phyloP scores from a whole-genome alignment of 441 rosid species.

The Adansonia madagascariensis region DNA sequence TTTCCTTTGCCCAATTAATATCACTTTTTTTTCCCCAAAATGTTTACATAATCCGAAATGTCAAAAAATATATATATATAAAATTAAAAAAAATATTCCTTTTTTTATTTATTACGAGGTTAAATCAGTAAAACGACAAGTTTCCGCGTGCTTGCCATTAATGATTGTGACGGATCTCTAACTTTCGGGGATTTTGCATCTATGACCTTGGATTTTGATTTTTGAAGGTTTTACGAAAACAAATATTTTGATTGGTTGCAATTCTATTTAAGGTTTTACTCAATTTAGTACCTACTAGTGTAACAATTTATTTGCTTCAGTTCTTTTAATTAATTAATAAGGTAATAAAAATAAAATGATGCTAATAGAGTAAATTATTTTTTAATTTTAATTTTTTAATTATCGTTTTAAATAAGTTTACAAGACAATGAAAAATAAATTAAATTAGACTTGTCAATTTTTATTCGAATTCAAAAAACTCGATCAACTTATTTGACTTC shows the following conservation, averaged over 20 bases:
- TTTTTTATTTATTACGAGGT: constrained; percentile 6
- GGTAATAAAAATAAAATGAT: background rate
- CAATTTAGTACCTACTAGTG: background rate
- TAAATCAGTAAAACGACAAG: constrained; percentile 42
- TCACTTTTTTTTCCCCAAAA: too few species aligned
- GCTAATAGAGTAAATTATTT: background rate
- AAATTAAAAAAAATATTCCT: too few species aligned
- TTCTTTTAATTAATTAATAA: background rate
- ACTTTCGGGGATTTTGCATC: constrained; percentile 16
- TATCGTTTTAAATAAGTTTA: too few species aligned
- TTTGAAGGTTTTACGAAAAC: background rate
- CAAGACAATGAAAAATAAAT: background rate
- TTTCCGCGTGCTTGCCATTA: constrained; percentile 69
- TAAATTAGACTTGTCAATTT: too few species aligned
- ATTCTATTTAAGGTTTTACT: background rate
- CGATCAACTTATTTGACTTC: too few species aligned
- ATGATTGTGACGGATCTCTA: constrained; percentile 51
- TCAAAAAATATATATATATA: too few species aligned
- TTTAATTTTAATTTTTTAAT: background rate
- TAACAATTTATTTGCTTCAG: background rate
- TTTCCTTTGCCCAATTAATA: background rate
- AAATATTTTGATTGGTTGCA: background rate
- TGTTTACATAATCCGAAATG: too few species aligned
- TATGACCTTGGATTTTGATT: background rate
- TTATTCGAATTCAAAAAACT: too few species aligned